A percentile compares a stretch with the other conserved stretches of the same genome.
Evolutionary conservation across 768 basidiomycete species (phyloP).

Genomic region (Trametes sanguinea): DNA sequence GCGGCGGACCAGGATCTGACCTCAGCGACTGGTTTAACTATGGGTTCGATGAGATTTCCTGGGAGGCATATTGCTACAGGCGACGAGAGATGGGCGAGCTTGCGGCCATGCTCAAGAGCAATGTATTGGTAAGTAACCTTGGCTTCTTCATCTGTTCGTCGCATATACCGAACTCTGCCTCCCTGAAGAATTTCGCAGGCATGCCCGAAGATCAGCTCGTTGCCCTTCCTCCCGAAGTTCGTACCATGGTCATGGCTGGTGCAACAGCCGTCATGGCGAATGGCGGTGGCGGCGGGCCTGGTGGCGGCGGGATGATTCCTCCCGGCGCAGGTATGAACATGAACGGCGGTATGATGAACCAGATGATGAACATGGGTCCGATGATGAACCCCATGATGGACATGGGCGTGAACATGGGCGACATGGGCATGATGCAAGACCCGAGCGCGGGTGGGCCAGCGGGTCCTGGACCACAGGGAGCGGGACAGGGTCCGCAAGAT

Average conservation of each 20-base stretch:
- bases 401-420: constrained; percentile 66
- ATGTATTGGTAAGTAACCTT: constrained; percentile 66
- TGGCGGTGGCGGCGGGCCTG: constrained; percentile 47
- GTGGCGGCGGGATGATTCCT: constrained; percentile 37
- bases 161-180: constrained; percentile 16
- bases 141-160: background rate
- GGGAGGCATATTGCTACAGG: constrained; percentile 90
- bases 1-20: constrained; percentile 89
- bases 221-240: constrained; percentile 76
- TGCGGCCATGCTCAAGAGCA: constrained; percentile 77
- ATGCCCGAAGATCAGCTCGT: constrained; percentile 82
- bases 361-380: constrained; percentile 36
- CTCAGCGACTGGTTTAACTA: constrained; percentile 99
- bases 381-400: constrained; percentile 74
- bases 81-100: constrained; percentile 80
- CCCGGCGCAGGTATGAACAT: constrained; percentile 33
- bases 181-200: constrained; percentile 68
- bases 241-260: constrained; percentile 86
- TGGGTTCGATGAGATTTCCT: constrained; percentile 95
- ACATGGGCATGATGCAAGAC: constrained; percentile 46
- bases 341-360: constrained; percentile 40
- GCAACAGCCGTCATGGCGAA: constrained; percentile 76
- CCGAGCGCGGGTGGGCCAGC: constrained; percentile 23
- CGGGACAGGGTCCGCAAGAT: constrained; percentile 27
- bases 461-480: constrained; percentile 23